These are phyloP conservation scores for Naegleria fowleri DNA, from an alignment of 208 protist genomes.

Conservation along the genomic window DNA sequence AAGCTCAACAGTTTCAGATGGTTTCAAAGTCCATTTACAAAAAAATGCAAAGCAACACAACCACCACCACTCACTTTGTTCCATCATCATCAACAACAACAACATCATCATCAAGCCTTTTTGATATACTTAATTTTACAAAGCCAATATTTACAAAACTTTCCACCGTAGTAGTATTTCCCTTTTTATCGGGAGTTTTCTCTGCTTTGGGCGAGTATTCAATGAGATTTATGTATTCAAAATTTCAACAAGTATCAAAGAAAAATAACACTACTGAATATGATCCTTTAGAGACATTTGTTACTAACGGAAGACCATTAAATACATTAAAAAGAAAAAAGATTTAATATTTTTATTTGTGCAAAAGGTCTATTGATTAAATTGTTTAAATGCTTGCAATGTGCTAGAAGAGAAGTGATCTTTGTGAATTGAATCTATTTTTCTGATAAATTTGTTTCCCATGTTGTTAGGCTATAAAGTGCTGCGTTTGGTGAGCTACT, in stretches of 20 bases:
- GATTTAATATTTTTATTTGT: too few species aligned
- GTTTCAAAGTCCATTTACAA: too few species aligned
- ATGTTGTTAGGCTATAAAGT: too few species aligned
- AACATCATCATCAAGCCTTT: background rate
- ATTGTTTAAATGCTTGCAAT: too few species aligned
- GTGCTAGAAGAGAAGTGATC: too few species aligned
- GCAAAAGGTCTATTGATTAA: too few species aligned
- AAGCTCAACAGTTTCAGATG: too few species aligned
- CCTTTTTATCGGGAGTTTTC: background rate
- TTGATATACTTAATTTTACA: background rate
- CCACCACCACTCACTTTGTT: too few species aligned
- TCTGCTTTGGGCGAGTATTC: background rate
- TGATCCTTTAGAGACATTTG: background rate
- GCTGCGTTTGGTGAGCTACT: too few species aligned
- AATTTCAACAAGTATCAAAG: background rate
- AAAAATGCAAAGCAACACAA: too few species aligned
- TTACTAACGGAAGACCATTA: background rate
- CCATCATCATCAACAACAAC: background rate
- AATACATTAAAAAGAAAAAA: background rate
- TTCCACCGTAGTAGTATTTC: background rate
- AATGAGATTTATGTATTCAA: background rate
- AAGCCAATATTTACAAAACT: background rate
- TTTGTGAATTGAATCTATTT: too few species aligned
- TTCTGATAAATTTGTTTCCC: too few species aligned
- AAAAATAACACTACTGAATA: background rate